Conservation (phyloP, 805 yeast genomes). For the Sugiyamaella lignohabitans region DNA sequence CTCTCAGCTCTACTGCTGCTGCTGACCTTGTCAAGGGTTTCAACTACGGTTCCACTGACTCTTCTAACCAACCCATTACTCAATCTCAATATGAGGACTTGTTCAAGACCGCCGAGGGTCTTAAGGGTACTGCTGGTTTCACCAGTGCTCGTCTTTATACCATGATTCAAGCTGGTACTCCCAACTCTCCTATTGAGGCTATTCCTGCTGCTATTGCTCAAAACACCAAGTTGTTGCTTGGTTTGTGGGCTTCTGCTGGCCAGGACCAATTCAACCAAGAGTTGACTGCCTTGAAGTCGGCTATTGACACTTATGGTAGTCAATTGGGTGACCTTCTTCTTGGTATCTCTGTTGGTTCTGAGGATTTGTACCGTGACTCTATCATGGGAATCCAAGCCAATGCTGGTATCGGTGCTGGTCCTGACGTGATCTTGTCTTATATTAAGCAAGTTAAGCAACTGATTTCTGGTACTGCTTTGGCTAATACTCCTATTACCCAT, state of each 20-base stretch:
- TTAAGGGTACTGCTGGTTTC: constrained; percentile 18
- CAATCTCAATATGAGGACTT: constrained; percentile 18
- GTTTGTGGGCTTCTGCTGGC: constrained; percentile 22
- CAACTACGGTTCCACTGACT: constrained; percentile 21
- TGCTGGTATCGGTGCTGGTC: constrained; percentile 54
- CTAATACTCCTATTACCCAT: constrained; percentile 65
- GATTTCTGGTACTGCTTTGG: constrained; percentile 58
- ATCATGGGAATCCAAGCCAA: constrained; percentile 52
- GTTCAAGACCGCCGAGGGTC: constrained; percentile 15
- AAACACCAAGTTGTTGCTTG: constrained; percentile 18
- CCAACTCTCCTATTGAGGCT: constrained; percentile 17
- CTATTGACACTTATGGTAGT: constrained; percentile 17
- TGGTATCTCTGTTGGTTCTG: constrained; percentile 77
- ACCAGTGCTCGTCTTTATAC: constrained; percentile 21
- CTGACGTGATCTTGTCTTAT: constrained; percentile 48
- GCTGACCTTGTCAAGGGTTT: constrained; percentile 18
- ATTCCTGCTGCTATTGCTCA: constrained; percentile 20
- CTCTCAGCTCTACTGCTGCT: constrained; percentile 7
- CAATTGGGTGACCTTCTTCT: constrained; percentile 36
- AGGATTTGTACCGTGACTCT: constrained; percentile 69
- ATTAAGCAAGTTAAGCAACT: constrained; percentile 56
- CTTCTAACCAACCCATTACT: constrained; percentile 12
- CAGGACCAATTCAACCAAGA: constrained; percentile 16
- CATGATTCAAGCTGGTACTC: constrained; percentile 21
- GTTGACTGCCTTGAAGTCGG: constrained; percentile 16